Conservation (phyloP, 192 early-diverging fungal genomes). For the Phlyctochytrium planicorne region DNA sequence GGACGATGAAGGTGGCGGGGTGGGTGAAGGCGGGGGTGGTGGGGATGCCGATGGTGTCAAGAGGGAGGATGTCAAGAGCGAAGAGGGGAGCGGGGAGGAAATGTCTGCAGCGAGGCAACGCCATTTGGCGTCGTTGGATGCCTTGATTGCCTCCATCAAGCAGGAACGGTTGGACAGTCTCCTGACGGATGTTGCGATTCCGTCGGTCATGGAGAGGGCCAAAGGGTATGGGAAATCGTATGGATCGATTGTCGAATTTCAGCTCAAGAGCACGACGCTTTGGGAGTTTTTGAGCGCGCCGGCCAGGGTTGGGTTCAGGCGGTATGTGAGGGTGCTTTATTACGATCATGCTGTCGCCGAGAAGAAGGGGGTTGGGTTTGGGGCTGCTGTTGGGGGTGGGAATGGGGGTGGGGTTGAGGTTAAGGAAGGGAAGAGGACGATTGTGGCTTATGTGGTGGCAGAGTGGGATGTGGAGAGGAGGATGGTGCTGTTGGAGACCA, state of each 20-base stretch:
- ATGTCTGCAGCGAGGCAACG: not conserved
- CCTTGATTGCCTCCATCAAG: not conserved
- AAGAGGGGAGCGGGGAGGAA: not conserved
- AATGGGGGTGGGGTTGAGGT: too few relatives aligned
- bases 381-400: not conserved
- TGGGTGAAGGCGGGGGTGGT: not conserved
- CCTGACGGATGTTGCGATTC: not conserved
- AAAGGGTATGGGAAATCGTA: slow-evolving; percentile 3
- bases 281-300: not conserved
- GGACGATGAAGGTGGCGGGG: not conserved
- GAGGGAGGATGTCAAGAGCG: not conserved
- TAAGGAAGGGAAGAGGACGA: not conserved
- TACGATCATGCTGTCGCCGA: not conserved
- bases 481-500: slow-evolving; percentile 5
- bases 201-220: slow-evolving; percentile 6
- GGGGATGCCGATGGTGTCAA: not conserved
- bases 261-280: not conserved
- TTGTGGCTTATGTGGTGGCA: slow-evolving; percentile 4
- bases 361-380: not conserved
- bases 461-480: not conserved
- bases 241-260: not conserved
- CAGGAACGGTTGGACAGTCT: slow-evolving; percentile 1
- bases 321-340: slow-evolving; percentile 1
- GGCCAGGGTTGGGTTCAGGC: not conserved
- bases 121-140: not conserved